Conservation (phyloP, 2,329 filamentous ascomycete genomes). For the Teratosphaeria pseudoeucalypti region DNA sequence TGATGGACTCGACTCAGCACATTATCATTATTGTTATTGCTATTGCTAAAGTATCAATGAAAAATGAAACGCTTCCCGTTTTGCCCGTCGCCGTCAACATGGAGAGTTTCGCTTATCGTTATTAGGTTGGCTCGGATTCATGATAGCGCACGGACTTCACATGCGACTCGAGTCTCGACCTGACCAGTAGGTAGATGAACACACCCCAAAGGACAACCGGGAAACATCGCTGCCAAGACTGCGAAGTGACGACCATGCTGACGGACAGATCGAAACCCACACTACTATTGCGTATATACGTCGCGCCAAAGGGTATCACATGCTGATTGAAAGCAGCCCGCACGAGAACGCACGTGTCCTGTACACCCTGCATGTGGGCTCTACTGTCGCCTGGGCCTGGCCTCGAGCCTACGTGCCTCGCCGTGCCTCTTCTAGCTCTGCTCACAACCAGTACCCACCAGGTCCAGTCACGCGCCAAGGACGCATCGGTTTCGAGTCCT, state of each 20-base stretch:
- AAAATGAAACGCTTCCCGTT: neutral
- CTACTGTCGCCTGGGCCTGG: neutral
- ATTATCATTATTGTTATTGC: neutral
- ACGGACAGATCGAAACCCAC: neutral
- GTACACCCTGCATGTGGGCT: neutral
- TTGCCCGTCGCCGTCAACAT: neutral
- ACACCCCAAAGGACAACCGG: no score
- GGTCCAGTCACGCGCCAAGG: slow-evolving; percentile 54
- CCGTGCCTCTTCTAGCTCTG: neutral
- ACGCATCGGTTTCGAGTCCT: slow-evolving; percentile 71
- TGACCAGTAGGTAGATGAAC: no score
- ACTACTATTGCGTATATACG: neutral
- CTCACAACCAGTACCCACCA: slow-evolving; percentile 13
- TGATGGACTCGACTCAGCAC: neutral
- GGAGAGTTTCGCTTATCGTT: neutral
- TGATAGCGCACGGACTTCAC: neutral
- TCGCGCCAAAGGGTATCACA: slow-evolving; percentile 1
- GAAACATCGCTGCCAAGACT: no score
- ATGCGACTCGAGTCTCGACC: no score
- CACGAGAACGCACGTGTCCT: neutral
- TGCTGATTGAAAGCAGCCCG: neutral
- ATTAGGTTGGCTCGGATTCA: neutral
- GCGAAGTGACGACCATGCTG: neutral
- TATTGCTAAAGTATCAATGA: neutral
- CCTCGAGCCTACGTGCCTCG: neutral